Evolutionary conservation across 2,329 filamentous ascomycete genomes (phyloP), one percentile per base, ranked within the genome.

Genomic region (Teratosphaeria nubilosa): DNA sequence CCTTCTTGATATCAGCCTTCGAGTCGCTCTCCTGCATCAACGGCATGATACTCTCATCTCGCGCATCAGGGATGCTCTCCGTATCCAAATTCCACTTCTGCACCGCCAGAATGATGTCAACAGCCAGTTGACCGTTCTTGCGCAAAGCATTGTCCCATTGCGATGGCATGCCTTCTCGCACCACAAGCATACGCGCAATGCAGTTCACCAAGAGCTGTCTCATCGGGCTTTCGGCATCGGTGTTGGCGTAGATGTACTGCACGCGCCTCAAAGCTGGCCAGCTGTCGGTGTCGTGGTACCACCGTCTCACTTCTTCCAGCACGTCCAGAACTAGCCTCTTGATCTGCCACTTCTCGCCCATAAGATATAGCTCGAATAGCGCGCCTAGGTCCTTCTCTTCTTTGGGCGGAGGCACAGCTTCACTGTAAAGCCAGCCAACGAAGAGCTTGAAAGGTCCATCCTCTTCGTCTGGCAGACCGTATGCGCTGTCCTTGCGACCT

Each of bases 81-180:
- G 75, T 74, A 51, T 79, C 77, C 41, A 82, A 68, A 50, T 77
- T 70, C 80, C 80, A 82, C 62, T 78, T 77, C 71, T 82, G 80
- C 63, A 82, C 79, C 3, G 75, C 74, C 32, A 74, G 68, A 62
- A 82, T 80, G 58, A 82, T 76, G 63, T 82, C 80, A 50, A 82
- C 80, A 1, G 79, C 79, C 56, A 82, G 67, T 64, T 81, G 77
- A 0, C 80, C 80, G 62, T 82, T 81, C 70, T 78, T 78, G 65
- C 76, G 71, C 55, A 82, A 69, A 6, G 80, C 80, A 65, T 77
- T 78, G 63, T 80, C 79, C 80, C 80, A 82, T 64, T 82, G 78
- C 37, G 68, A 62, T 1, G 80, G 80, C 48, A 82, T 78, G 11
- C 72, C 75, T 20, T 58, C 56, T 56, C 74, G 73, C 1, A 79